These are phyloP conservation scores for Grigorovia humatica DNA, from an alignment of 805 yeast genomes.

Conservation along the genomic window DNA sequence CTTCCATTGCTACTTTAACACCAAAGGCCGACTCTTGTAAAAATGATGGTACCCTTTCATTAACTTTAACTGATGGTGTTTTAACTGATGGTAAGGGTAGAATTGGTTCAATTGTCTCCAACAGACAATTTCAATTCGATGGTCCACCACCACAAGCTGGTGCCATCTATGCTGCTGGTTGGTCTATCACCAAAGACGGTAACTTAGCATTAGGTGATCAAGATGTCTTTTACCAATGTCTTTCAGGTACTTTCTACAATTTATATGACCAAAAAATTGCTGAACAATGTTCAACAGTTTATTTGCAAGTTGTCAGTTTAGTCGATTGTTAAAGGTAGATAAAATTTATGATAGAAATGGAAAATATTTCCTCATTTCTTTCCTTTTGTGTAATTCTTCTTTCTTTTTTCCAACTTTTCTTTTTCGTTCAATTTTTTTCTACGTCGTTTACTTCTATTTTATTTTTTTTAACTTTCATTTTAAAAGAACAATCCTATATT, in stretches of 20 bases:
- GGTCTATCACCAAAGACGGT: conserved; percentile 46
- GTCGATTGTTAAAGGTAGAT: conserved; percentile 33
- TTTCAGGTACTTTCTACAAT: conserved; percentile 58
- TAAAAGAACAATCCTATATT: neutral
- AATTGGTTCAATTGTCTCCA: conserved; percentile 62
- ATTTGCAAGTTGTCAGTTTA: conserved; percentile 41
- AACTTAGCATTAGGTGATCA: conserved; percentile 49
- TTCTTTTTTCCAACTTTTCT: neutral
- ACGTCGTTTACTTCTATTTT: neutral
- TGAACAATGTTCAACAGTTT: conserved; percentile 46
- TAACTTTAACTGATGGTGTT: conserved; percentile 40
- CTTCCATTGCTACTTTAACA: conserved; percentile 23
- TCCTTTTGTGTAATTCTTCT: neutral
- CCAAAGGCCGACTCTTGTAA: conserved; percentile 20
- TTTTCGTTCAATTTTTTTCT: neutral
- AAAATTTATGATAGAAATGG: neutral
- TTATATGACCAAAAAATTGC: conserved; percentile 48
- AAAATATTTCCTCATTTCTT: neutral
- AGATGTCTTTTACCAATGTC: conserved; percentile 53
- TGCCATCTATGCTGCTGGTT: conserved; percentile 52
- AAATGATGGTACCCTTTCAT: conserved; percentile 34
- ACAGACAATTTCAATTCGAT: conserved; percentile 70
- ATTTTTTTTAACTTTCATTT: neutral
- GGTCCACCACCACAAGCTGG: conserved; percentile 75
- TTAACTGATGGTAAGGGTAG: conserved; percentile 49